These are phyloP conservation scores for Podospora australis DNA, from an alignment of 495 filamentous ascomycete species.

Conservation along the genomic window DNA sequence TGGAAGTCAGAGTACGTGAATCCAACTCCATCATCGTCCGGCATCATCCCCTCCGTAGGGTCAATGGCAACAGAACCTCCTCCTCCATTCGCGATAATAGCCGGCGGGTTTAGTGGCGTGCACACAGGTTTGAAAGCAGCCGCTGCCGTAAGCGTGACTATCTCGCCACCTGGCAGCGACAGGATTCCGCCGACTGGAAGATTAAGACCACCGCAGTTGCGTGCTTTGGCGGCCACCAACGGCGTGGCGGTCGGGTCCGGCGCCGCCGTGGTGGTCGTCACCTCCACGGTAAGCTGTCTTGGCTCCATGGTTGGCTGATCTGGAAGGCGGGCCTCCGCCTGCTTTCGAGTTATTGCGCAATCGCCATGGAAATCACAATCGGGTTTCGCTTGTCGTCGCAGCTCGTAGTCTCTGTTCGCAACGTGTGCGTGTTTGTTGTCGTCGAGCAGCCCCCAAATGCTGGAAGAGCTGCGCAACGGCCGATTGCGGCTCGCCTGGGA, in stretches of 20 bases:
- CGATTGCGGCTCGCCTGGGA: too few species aligned
- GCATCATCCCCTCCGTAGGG: constrained; percentile 14
- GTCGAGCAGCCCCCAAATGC: not conserved
- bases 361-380: constrained; percentile 24
- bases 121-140: constrained; percentile 60
- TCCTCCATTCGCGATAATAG: constrained; percentile 39
- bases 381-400: not conserved
- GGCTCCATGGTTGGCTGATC: constrained; percentile 19
- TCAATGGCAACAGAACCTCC: constrained; percentile 38
- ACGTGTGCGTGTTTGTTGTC: too few species aligned
- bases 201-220: constrained; percentile 34
- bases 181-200: constrained; percentile 58
- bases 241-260: constrained; percentile 11
- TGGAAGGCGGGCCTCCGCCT: constrained; percentile 26
- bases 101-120: constrained; percentile 39
- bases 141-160: constrained; percentile 55
- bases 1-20: constrained; percentile 49
- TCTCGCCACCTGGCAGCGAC: constrained; percentile 48
- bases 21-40: constrained; percentile 12
- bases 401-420: not conserved
- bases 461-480: too few species aligned
- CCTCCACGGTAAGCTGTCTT: constrained; percentile 14
- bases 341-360: constrained; percentile 19
- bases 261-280: constrained; percentile 7
- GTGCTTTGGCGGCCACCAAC: constrained; percentile 11